Conservation (phyloP, 257 asterid genomes). For the Perilla frutescens region DNA sequence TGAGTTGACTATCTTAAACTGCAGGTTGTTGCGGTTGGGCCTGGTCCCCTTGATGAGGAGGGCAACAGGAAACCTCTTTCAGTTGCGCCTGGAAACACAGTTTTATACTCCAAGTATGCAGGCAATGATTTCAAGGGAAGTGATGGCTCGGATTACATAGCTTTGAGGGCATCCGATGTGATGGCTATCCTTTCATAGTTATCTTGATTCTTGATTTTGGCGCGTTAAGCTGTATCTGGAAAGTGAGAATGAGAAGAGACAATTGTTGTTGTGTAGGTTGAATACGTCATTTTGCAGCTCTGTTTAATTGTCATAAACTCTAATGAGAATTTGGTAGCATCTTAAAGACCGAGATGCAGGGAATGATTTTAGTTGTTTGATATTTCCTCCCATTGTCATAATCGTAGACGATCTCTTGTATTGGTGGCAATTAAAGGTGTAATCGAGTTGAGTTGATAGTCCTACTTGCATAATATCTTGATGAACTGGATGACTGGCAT, state of each 20-base stretch:
- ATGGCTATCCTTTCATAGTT: conserved; percentile 81
- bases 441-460: background rate
- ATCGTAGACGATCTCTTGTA: background rate
- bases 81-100: conserved; percentile 74
- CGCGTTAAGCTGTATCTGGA: background rate
- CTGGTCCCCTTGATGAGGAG: conserved; percentile 84
- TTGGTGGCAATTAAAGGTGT: background rate
- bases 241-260: conserved; percentile 25
- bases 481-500: too few species aligned
- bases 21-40: conserved; percentile 89
- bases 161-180: conserved; percentile 75
- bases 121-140: conserved; percentile 85
- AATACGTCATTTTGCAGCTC: conserved; percentile 11
- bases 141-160: conserved; percentile 79
- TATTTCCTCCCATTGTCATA: too few species aligned
- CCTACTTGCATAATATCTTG: too few species aligned
- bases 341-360: background rate
- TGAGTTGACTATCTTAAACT: background rate
- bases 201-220: background rate
- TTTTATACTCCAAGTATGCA: conserved; percentile 85
- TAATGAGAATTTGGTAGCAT: conserved; percentile 20
- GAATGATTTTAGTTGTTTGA: background rate
- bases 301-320: conserved; percentile 26
- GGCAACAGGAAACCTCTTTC: conserved; percentile 78
- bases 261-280: conserved; percentile 49